Evolutionary conservation across 2,329 filamentous ascomycete genomes (phyloP), one percentile per base, ranked within the genome.

Genomic region (Diatrype stigma): DNA sequence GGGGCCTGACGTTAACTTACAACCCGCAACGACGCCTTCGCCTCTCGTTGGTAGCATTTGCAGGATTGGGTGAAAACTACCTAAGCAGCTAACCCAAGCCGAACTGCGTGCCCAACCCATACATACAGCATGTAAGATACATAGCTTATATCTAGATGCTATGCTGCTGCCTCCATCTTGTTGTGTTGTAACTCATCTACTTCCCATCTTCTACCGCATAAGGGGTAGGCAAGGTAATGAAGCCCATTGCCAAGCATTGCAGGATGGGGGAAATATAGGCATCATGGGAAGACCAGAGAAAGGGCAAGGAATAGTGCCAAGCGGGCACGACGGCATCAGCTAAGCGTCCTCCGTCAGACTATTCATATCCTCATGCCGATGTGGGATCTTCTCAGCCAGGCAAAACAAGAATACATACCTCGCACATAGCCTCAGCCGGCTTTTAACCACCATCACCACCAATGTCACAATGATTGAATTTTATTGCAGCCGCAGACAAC

Each of bases 401-500:
- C 22, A 23, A 44, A 12, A 10, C 37, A 40, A 22, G 19, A 40
- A 30, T 30, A 30, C 26, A 30, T n/a, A n/a, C n/a, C n/a, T n/a
- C n/a, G 7, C 34, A 14, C 16, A 14, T 12, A 40, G 37, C 37
- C 37, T 40, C 37, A 10, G 37, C n/a, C 34, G 16, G 7, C 34
- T 2, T 14, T 12, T 12, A 40, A 17, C 19, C n/a, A 30, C 26
- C 26, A 30, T 30, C 26, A 30, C 22, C 14, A 17, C 38, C 38
- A n/a, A 44, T 44, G 40, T 44, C 22, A 44, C 40, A 44, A 11
- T 7, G 14, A 44, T 28, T 7, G n/a, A n/a, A 44, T 16, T 28
- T 44, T n/a, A 30, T 44, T 44, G n/a, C 17, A 21, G 40, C 40
- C 21, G 47, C 47, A 49, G 47, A 17, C 37, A 2, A 21, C 47